Base-by-base conservation (phyloP, 306 rosid genomes). In the Acacia crassicarpa region DNA sequence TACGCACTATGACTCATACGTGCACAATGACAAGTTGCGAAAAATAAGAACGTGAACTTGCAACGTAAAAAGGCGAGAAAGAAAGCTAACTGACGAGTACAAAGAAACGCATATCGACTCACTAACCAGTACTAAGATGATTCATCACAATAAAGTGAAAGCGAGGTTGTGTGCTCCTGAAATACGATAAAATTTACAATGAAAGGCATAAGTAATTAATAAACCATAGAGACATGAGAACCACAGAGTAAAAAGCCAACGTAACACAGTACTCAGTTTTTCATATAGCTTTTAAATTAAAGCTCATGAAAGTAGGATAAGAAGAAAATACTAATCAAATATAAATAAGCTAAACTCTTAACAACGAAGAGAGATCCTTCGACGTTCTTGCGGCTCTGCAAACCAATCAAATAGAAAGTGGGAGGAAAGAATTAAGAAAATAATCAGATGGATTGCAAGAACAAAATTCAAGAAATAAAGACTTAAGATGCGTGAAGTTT, bases 101-200 rank as follows among this genome's bases (percentile, higher is more conserved):
- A 69, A 75, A 65, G 41, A 76, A 67, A 81, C 25, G 27, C 46
- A 76, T 48, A 77, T 46, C 58, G 63, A 25, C 23, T 43, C 59
- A 85, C 89, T 85, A 23, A 89, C 92, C 92, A 35, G 92, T 87
- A 87, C 85, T 89, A 61, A 88, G 92, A 78, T 90, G 90, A 43
- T 89, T 89, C 90, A 89, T 87, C 73, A 89, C 92, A 87, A 89
- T 85, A 83, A 89, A 89, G 84, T 89, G 92, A 87, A 89, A 89
- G 40, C 90, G 84, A 0, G 92, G 92, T 72, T 87, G 90, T 4
- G 85, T 85, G 45, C 81, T 89, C 86, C 92, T 89, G 87, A 83
- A 89, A 85, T 67, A n/a, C 71, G 40, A 76, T 7, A 70, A 30
- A 75, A 8, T n/a, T 40, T 38, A 75, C 15, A 19, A 74, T 11